Percentiles rank a stretch among this genome's conserved stretches.
phyloP scores from a whole-genome alignment of 345 rosid genomes.

The Aegle marmelos region DNA sequence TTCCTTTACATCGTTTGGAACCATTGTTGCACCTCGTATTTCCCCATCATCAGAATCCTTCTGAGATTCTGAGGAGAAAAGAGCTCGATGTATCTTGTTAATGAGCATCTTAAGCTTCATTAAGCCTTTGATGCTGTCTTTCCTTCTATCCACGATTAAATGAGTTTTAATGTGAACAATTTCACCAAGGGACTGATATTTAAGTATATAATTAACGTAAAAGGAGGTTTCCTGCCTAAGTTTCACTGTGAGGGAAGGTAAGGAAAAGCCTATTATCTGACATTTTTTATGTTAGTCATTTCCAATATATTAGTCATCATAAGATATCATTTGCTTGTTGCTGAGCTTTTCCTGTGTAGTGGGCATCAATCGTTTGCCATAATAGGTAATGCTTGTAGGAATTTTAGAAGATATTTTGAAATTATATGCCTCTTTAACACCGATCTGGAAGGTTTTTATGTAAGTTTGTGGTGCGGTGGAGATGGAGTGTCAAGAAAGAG shows the following conservation, averaged over 20 bases:
- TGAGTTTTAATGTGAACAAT: background rate
- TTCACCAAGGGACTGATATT: background rate
- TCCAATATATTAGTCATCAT: background rate
- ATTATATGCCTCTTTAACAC: background rate
- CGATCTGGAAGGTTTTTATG: background rate
- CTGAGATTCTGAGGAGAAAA: constrained; percentile 12
- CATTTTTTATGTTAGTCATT: background rate
- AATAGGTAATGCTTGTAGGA: too few species aligned
- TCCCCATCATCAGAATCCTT: background rate
- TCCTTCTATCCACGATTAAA: constrained; percentile 15
- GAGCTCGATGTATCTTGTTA: constrained; percentile 16
- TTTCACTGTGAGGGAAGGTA: background rate
- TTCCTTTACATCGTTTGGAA: constrained; percentile 41
- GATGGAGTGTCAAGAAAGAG: background rate
- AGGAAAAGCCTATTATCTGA: background rate
- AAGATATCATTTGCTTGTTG: too few species aligned
- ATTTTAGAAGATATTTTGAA: too few species aligned
- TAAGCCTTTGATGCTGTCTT: constrained; percentile 16
- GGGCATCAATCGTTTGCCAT: too few species aligned
- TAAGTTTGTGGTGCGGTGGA: background rate
- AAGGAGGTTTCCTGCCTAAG: background rate
- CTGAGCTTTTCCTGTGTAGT: too few species aligned
- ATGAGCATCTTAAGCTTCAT: constrained; percentile 28
- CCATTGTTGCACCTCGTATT: background rate
- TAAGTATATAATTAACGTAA: background rate